phyloP scores from a whole-genome alignment of 805 yeast species.

The Teunomyces funiuensis region DNA sequence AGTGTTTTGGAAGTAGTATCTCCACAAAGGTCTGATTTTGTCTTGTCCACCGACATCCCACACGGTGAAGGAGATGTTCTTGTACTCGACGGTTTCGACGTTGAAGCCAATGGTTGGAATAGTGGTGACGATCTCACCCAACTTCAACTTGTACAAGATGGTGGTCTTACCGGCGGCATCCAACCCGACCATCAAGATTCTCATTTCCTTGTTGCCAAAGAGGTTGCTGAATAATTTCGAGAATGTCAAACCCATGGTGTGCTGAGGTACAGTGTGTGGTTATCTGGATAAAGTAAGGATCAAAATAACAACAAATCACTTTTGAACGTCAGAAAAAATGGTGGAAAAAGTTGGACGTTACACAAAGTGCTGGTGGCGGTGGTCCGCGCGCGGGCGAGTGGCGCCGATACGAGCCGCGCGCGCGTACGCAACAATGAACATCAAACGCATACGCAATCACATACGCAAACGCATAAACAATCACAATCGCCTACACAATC shows the following conservation, averaged over 20 bases:
- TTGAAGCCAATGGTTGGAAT: slow-evolving; percentile 45
- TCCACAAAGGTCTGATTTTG: slow-evolving; percentile 45
- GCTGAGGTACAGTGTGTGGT: slow-evolving; percentile 5
- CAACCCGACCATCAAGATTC: slow-evolving; percentile 45
- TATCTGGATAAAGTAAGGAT: slow-evolving; percentile 4
- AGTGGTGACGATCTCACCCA: slow-evolving; percentile 44
- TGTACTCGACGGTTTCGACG: slow-evolving; percentile 44
- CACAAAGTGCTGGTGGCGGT: not conserved
- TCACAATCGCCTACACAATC: too few species aligned
- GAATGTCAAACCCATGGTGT: slow-evolving; percentile 37
- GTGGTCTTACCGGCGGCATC: slow-evolving; percentile 46
- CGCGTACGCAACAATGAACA: too few species aligned
- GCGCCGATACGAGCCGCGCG: not conserved
- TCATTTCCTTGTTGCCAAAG: slow-evolving; percentile 44
- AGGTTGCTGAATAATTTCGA: slow-evolving; percentile 42
- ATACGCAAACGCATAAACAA: too few species aligned
- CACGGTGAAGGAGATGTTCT: slow-evolving; percentile 43
- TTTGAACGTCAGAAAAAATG: slow-evolving; percentile 5
- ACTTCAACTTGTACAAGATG: slow-evolving; percentile 42
- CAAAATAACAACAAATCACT: slow-evolving; percentile 7
- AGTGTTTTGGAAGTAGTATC: slow-evolving; percentile 45
- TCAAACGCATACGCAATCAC: too few species aligned
- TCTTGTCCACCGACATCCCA: slow-evolving; percentile 49
- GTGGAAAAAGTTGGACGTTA: slow-evolving; percentile 4
- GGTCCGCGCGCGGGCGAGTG: not conserved